Evolutionary conservation across 176 grass and related monocot genomes (phyloP).

Genomic region (Saccharum officinarum): DNA sequence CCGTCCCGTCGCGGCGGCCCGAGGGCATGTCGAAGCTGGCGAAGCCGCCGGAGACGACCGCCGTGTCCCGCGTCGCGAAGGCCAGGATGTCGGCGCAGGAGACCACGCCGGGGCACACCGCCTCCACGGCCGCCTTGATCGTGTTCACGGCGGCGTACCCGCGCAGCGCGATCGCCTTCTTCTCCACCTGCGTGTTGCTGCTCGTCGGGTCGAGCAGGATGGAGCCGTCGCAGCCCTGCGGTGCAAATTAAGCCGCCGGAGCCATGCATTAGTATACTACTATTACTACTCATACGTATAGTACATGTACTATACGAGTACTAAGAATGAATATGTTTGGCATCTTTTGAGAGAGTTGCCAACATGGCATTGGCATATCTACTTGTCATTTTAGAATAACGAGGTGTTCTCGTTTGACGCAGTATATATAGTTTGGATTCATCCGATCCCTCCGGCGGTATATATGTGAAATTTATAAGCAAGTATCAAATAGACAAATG

Average conservation of each 20-base stretch:
- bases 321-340: too few species aligned
- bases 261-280: background rate
- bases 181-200: constrained; percentile 39
- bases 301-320: too few species aligned
- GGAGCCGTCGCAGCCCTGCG: constrained; percentile 32
- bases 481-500: too few species aligned
- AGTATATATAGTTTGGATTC: too few species aligned
- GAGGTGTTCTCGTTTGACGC: too few species aligned
- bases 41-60: constrained; percentile 30
- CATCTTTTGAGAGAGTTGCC: too few species aligned
- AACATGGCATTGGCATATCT: too few species aligned
- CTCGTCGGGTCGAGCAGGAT: background rate
- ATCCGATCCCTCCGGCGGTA: too few species aligned
- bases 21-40: background rate
- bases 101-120: constrained; percentile 34
- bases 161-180: constrained; percentile 40
- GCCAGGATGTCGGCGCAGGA: constrained; percentile 70
- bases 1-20: background rate
- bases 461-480: too few species aligned
- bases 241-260: background rate
- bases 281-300: too few species aligned
- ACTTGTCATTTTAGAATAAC: too few species aligned
- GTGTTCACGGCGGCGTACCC: constrained; percentile 48
- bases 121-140: constrained; percentile 49
- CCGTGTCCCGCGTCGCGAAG: constrained; percentile 52